phyloP scores from a whole-genome alignment of 306 rosid genomes.

The Cucurbita maxima region DNA sequence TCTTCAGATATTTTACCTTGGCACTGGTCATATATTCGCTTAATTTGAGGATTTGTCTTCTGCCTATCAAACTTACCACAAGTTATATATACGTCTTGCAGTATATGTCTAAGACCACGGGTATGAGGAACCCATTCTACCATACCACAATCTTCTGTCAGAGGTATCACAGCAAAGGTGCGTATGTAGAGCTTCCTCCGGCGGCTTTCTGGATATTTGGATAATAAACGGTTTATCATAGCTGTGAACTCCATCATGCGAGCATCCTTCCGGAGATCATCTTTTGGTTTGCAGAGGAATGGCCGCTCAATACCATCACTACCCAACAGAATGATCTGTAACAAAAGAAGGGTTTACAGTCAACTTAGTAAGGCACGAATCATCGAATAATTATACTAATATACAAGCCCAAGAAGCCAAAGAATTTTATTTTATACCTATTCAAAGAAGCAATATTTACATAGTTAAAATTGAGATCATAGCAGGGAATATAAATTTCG shows the following conservation, averaged over 20 bases:
- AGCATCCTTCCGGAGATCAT: slow-evolving; percentile 95
- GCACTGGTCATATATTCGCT: slow-evolving; percentile 77
- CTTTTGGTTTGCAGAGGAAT: slow-evolving; percentile 94
- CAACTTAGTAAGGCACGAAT: neutral
- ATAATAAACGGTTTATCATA: slow-evolving; percentile 72
- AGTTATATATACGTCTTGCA: slow-evolving; percentile 72
- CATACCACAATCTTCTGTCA: slow-evolving; percentile 98
- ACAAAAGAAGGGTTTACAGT: neutral
- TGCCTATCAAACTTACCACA: slow-evolving; percentile 78
- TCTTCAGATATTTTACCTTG: slow-evolving; percentile 79
- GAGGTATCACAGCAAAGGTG: slow-evolving; percentile 88
- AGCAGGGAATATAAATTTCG: neutral
- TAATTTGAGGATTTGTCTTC: slow-evolving; percentile 78
- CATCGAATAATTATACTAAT: neutral
- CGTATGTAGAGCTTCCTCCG: slow-evolving; percentile 88
- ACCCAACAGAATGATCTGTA: slow-evolving; percentile 77
- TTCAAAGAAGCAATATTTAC: neutral
- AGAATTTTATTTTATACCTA: neutral
- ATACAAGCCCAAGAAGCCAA: neutral
- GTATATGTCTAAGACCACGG: slow-evolving; percentile 81
- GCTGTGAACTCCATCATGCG: slow-evolving; percentile 99
- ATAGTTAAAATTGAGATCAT: neutral
- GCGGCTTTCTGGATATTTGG: slow-evolving; percentile 93
- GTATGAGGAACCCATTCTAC: slow-evolving; percentile 97
- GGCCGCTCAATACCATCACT: slow-evolving; percentile 87